A percentile compares a stretch with the other conserved stretches of the same genome.
These are phyloP conservation scores for Aspergillus calidoustus DNA, from an alignment of 2,329 filamentous ascomycete species.

Conservation along the genomic window DNA sequence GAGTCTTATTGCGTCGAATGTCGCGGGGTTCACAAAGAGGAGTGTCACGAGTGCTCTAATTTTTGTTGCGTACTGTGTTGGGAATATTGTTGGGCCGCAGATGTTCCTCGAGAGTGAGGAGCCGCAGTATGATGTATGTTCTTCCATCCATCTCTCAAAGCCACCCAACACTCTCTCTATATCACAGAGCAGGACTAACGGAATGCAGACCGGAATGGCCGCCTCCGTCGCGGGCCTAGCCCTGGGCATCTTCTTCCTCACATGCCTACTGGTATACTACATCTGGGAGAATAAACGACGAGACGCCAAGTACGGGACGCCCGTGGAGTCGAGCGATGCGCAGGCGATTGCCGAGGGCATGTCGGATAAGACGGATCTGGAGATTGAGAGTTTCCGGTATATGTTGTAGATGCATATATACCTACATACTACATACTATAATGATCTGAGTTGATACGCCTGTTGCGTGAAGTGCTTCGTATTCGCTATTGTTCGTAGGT, in stretches of 20 bases:
- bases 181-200: background rate
- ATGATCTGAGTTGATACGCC: background rate
- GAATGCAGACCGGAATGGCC: constrained; percentile 39
- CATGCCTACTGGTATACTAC: constrained; percentile 36
- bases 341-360: constrained; percentile 36
- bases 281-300: constrained; percentile 36
- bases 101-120: constrained; percentile 39
- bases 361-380: constrained; percentile 40
- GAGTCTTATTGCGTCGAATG: constrained; percentile 41
- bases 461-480: too few species aligned
- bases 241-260: constrained; percentile 36
- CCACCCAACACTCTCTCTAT: background rate
- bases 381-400: constrained; percentile 42
- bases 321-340: constrained; percentile 27
- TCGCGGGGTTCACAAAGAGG: constrained; percentile 43
- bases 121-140: constrained; percentile 35
- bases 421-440: background rate
- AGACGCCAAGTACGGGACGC: constrained; percentile 32
- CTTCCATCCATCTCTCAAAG: background rate
- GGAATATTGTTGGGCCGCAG: constrained; percentile 41
- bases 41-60: constrained; percentile 49
- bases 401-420: background rate
- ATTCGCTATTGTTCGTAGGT: too few species aligned
- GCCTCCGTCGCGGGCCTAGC: constrained; percentile 36
- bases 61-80: constrained; percentile 51